These are phyloP conservation scores for Penicillium sp. DNA, from an alignment of 2,329 filamentous ascomycete genomes.

Conservation along the genomic window DNA sequence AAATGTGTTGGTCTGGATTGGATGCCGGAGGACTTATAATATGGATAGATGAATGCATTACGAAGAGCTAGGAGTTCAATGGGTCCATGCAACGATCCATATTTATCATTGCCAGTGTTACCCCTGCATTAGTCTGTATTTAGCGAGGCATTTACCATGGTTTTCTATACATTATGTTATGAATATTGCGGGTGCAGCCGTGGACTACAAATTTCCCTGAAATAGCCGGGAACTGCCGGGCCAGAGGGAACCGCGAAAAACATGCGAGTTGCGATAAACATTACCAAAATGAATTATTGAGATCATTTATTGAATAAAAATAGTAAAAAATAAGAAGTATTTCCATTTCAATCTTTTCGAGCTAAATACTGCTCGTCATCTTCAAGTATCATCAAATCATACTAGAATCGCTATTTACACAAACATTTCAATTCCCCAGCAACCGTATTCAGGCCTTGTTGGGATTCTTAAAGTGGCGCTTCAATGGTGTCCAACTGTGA, in stretches of 20 bases:
- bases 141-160: not conserved
- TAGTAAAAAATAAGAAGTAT: not conserved
- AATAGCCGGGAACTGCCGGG: not conserved
- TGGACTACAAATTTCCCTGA: not conserved
- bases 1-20: constrained; percentile 9
- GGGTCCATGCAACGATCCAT: too few relatives aligned
- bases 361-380: not conserved
- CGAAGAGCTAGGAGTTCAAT: not conserved
- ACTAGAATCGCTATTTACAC: constrained; percentile 4
- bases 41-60: not conserved
- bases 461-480: constrained; percentile 61
- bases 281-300: not conserved
- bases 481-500: constrained; percentile 75
- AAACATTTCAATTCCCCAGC: not conserved
- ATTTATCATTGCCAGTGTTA: too few relatives aligned
- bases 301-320: not conserved
- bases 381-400: constrained; percentile 6
- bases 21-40: not conserved
- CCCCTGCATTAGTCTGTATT: too few relatives aligned
- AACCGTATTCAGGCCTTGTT: constrained; percentile 34
- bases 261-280: not conserved
- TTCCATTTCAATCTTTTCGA: not conserved
- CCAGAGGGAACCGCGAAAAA: not conserved
- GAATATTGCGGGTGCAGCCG: not conserved
- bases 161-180: too few relatives aligned